These are phyloP conservation scores for Plasmodium vinckei DNA, from an alignment of 169 alveolate species.

Conservation along the genomic window DNA sequence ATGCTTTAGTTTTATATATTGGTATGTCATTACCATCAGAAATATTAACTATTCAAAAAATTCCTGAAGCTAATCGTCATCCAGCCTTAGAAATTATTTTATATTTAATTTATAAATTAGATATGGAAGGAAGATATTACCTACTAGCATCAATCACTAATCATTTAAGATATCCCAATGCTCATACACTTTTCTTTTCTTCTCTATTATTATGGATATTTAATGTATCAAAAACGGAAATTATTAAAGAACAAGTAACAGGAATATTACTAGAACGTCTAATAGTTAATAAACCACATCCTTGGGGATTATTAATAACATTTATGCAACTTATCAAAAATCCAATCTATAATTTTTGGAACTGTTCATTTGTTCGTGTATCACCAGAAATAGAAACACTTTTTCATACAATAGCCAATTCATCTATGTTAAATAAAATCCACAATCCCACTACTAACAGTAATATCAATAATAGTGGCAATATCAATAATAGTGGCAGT, in stretches of 20 bases:
- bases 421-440: conserved; percentile 31
- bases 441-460: not conserved
- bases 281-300: conserved; percentile 95
- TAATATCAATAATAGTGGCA: not conserved
- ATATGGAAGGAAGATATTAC: conserved; percentile 91
- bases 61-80: conserved; percentile 18
- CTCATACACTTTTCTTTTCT: conserved; percentile 95
- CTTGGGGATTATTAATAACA: conserved; percentile 98
- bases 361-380: conserved; percentile 80
- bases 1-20: conserved; percentile 87
- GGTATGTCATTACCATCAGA: conserved; percentile 77
- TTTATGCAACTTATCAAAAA: conserved; percentile 95
- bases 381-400: conserved; percentile 84
- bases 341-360: conserved; percentile 89
- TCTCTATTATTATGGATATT: conserved; percentile 90
- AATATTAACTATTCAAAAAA: conserved; percentile 50
- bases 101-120: conserved; percentile 84
- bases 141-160: conserved; percentile 94
- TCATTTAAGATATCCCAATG: conserved; percentile 96
- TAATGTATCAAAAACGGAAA: conserved; percentile 88
- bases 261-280: conserved; percentile 94
- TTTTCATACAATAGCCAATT: conserved; percentile 82
- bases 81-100: conserved; percentile 85
- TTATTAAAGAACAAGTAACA: conserved; percentile 93
- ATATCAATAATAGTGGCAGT: not conserved